phyloP scores from a whole-genome alignment of 768 basidiomycete genomes.

The Boletus insuetus region DNA sequence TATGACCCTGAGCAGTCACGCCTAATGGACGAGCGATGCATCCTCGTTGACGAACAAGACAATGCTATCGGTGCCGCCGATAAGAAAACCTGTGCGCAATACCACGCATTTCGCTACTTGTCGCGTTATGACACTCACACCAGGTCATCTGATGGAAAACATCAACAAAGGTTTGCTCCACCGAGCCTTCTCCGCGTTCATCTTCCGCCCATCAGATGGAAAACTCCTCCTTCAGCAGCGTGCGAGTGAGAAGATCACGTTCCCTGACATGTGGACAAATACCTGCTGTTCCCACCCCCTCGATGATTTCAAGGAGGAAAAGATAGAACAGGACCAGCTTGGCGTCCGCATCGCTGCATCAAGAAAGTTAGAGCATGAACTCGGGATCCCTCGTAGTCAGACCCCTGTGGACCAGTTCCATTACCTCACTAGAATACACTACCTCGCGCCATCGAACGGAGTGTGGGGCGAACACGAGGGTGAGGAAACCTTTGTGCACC shows the following conservation, averaged over 20 bases:
- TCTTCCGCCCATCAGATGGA: constrained; percentile 93
- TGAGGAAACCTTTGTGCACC: constrained; percentile 31
- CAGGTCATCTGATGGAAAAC: constrained; percentile 95
- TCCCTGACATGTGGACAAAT: constrained; percentile 99
- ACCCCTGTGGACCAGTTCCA: constrained; percentile 85
- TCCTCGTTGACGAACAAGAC: constrained; percentile 88
- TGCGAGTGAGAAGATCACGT: constrained; percentile 98
- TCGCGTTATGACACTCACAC: not conserved
- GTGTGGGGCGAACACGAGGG: constrained; percentile 99
- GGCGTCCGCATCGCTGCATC: constrained; percentile 91
- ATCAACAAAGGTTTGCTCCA: constrained; percentile 93
- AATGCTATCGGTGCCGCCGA: constrained; percentile 80
- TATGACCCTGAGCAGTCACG: constrained; percentile 94
- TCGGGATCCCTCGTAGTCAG: constrained; percentile 82
- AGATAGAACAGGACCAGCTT: constrained; percentile 68
- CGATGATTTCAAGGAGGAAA: constrained; percentile 86
- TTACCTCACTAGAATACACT: constrained; percentile 95
- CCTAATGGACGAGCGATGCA: constrained; percentile 95
- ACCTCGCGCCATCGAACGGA: constrained; percentile 89
- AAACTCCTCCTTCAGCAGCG: constrained; percentile 92
- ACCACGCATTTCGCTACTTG: constrained; percentile 12
- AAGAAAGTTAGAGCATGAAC: constrained; percentile 93
- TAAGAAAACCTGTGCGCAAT: constrained; percentile 88
- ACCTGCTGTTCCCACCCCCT: constrained; percentile 98
- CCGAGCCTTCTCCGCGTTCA: constrained; percentile 96